Evolutionary conservation across 2,329 filamentous ascomycete species (phyloP), one percentile per base, ranked within the genome.

Genomic region (Magnaporthales sp.): DNA sequence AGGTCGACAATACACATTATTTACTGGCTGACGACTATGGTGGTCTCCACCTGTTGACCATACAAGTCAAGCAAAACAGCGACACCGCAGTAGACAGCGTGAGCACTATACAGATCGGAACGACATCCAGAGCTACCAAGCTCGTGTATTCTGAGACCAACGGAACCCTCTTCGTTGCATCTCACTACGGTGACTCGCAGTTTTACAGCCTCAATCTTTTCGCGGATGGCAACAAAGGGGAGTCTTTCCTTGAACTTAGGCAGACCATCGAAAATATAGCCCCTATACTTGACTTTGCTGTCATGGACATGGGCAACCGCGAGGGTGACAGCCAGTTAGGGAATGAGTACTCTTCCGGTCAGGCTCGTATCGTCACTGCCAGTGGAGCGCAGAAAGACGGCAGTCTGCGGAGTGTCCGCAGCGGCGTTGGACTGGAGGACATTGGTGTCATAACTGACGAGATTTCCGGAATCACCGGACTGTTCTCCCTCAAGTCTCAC

Each of bases 271-370:
- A 86, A 3, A 99, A 97, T 73, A 92, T 98, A 71, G 93, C 91
- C 0, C 95, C 95, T 0, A 82, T 99, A 58, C 79, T 98, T 54
- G 95, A 99, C 75, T 97, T 99, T 72, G 89, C 91, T 0, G 87
- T 99, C 19, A 97, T 98, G 92, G 95, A 98, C 73, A 91, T 98
- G 83, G 94, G 93, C 0, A 93, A 92, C 71, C 84, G 92, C 67
- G 89, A 91, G 68, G 54, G n/a, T 32, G 90, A 95, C 69, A 87
- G 84, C 9, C 89, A 92, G 67, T 77, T 82, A 22, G 90, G 89
- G 3, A 96, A 95, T 72, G 91, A 95, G 69, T 99, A 97, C 73
- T 96, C 93, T 0, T 97, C 94, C 0, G 95, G 95, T 0, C 94
- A 99, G 77, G 93, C 95, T 62, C 87, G 93, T 54, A 91, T 99